Evolutionary conservation across 2,329 filamentous ascomycete genomes (phyloP), one percentile per base, ranked within the genome.

Genomic region (Rutstroemia sp.): DNA sequence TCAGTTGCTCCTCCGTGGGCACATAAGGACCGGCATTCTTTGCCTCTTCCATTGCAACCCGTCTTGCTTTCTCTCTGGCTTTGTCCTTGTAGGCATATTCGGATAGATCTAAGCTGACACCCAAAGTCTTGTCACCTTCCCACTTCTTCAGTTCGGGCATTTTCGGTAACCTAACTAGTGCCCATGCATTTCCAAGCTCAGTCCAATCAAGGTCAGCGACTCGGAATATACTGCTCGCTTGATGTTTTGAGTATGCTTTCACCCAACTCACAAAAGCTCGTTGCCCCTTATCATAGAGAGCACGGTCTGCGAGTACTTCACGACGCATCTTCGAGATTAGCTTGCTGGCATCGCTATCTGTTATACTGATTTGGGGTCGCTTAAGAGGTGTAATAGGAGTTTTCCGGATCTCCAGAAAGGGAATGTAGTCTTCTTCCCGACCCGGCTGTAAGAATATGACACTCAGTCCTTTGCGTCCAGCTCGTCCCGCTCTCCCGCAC

Each of bases 231-330:
- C 90, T 95, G 58, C 83, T 86, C 1, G 92, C 91, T 63, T 92
- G 84, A 67, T 97, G 94, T 66, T 94, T 95, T 68, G 83, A 88
- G 73, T 97, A 97, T 63, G 89, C 88, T 68, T 91, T 84, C 1
- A 95, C 84, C 88, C 91, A 97, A 68, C 88, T 92, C 21, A 97
- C 92, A 65, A 99, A 97, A 0, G 86, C 94, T 60, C 86, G 84
- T 68, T 96, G 90, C 0, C 88, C 91, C 67, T 95, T 94, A 70
- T 96, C 91, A 69, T 94, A 86, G 1, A 73, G 69, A 3, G 75
- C 78, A 45, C 78, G 73, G 60, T 83, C 80, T 8, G 72, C 64
- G 41, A 69, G 67, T 12, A 85, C 79, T 3, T 81, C 68, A 10
- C 76, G 73, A 25, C 89, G 81, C 56, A 95, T 86, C 47, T 73